These are phyloP conservation scores for Macrocystidia cucumis DNA, from an alignment of 1,284 basidiomycete species.

Conservation along the genomic window DNA sequence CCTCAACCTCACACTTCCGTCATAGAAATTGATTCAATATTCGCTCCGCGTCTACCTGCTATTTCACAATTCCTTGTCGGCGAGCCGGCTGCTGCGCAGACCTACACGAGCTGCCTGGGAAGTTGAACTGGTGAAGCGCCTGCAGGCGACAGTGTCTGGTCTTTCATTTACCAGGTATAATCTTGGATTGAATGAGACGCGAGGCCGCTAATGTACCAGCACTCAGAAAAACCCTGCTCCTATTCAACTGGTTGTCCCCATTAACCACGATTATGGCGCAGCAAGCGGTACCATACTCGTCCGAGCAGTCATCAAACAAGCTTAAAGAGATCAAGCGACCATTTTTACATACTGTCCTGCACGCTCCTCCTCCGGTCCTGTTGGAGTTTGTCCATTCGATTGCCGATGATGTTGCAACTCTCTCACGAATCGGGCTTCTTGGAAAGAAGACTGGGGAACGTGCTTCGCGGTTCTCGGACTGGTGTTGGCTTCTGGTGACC, in stretches of 20 bases:
- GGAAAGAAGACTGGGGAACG: constrained; percentile 54
- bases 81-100: constrained; percentile 36
- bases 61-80: constrained; percentile 49
- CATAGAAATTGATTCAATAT: constrained; percentile 78
- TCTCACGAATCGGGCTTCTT: constrained; percentile 61
- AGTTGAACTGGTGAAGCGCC: constrained; percentile 43
- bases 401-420: constrained; percentile 70
- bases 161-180: constrained; percentile 63
- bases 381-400: constrained; percentile 66
- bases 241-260: constrained; percentile 78
- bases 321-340: constrained; percentile 31
- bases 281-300: constrained; percentile 50
- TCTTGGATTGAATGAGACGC: too few relatives aligned
- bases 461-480: constrained; percentile 67
- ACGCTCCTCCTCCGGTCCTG: constrained; percentile 77
- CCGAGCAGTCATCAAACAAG: constrained; percentile 26
- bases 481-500: constrained; percentile 77
- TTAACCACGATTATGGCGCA: constrained; percentile 60
- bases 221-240: constrained; percentile 63
- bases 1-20: constrained; percentile 4
- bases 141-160: constrained; percentile 52
- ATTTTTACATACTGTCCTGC: constrained; percentile 63
- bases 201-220: constrained; percentile 1
- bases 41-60: constrained; percentile 65
- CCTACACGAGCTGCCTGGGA: constrained; percentile 43